phyloP scores from a whole-genome alignment of 2,329 filamentous ascomycete genomes.

The Cladophialophora bantiana region DNA sequence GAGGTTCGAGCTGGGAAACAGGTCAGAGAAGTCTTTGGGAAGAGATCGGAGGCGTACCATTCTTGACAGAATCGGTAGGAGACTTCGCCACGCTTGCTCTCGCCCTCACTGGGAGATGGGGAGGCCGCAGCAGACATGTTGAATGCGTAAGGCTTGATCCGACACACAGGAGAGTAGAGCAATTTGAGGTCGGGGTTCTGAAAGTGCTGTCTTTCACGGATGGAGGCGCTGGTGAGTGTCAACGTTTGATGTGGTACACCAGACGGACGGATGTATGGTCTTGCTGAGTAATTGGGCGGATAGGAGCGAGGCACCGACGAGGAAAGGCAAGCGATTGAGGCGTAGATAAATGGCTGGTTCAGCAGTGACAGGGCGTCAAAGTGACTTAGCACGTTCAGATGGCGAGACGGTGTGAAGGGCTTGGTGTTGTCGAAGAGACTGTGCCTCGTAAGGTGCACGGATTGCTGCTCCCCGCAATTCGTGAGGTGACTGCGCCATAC shows the following conservation, averaged over 20 bases:
- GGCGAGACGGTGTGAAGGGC: neutral
- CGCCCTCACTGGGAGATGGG: conserved; percentile 49
- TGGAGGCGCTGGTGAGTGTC: neutral
- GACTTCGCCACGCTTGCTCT: conserved; percentile 64
- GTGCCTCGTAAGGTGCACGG: neutral
- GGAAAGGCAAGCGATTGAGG: neutral
- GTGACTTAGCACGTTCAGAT: neutral
- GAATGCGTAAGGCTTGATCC: neutral
- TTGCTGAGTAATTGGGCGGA: neutral
- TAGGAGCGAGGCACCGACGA: neutral
- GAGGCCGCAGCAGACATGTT: conserved; percentile 47
- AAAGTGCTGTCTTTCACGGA: neutral
- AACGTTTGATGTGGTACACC: neutral
- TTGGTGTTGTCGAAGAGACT: conserved; percentile 1
- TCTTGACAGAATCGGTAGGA: conserved; percentile 98
- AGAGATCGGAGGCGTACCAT: conserved; percentile 64
- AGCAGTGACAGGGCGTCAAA: neutral
- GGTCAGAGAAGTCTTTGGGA: conserved; percentile 3
- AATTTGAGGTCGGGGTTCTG: neutral
- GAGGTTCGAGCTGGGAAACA: conserved; percentile 78
- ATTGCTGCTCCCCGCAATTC: conserved; percentile 13
- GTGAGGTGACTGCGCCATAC: conserved; percentile 1
- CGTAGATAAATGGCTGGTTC: neutral
- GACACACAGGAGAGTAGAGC: neutral
- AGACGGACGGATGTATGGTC: neutral